Evolutionary conservation across 805 yeast species (phyloP).

Genomic region (Kodamaea jinghongensis): DNA sequence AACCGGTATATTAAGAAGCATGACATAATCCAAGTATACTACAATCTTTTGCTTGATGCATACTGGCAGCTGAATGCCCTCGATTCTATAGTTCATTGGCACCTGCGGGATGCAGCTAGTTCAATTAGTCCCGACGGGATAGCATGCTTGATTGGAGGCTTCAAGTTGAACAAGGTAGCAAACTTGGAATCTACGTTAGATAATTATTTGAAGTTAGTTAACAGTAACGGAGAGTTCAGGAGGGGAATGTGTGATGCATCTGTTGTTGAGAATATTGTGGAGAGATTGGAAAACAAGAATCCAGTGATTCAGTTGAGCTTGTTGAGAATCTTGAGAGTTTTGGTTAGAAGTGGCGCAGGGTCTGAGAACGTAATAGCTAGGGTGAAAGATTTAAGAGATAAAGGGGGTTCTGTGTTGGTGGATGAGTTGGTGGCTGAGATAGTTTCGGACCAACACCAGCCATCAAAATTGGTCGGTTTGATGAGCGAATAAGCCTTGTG

Average conservation of each 20-base stretch:
- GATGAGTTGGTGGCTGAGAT: conserved; percentile 35
- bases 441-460: no score
- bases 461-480: no score
- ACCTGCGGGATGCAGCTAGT: conserved; percentile 26
- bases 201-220: conserved; percentile 35
- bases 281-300: conserved; percentile 27
- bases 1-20: conserved; percentile 34
- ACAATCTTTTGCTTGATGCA: conserved; percentile 44
- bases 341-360: conserved; percentile 2
- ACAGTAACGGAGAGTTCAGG: conserved; percentile 18
- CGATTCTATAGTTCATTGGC: conserved; percentile 47
- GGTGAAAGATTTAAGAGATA: conserved; percentile 8
- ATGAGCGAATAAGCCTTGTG: no score
- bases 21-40: conserved; percentile 38
- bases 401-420: conserved; percentile 34
- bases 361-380: conserved; percentile 7
- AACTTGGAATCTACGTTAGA: conserved; percentile 45
- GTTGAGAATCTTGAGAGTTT: conserved; percentile 23
- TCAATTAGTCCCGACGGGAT: conserved; percentile 7
- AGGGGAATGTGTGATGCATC: conserved; percentile 23
- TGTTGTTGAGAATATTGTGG: conserved; percentile 28
- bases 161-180: conserved; percentile 37
- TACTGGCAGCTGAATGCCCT: conserved; percentile 59
- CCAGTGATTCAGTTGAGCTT: conserved; percentile 39
- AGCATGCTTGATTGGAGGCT: conserved; percentile 36